Evolutionary conservation across 2,329 filamentous ascomycete species (phyloP).

Genomic region (Penicillium hesseltinei): DNA sequence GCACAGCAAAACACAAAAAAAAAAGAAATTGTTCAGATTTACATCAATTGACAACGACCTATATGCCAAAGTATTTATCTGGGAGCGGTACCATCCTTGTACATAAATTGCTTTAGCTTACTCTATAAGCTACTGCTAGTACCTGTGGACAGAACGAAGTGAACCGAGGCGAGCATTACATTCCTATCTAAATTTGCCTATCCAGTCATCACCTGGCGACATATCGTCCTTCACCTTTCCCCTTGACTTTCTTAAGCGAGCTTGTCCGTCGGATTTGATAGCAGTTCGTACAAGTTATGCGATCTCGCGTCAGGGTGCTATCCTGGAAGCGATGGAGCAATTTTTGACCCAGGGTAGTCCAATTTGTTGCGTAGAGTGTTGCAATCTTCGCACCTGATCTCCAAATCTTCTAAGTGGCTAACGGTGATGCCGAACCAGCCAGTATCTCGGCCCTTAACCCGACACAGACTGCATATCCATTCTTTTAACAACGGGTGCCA

Average conservation of each 20-base stretch:
- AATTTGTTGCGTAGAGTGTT: fast-evolving
- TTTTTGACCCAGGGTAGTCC: background rate
- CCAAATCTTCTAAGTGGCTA: background rate
- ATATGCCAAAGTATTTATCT: background rate
- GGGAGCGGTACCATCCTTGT: no score
- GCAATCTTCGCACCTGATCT: background rate
- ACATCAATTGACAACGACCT: background rate
- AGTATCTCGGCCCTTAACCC: fast-evolving
- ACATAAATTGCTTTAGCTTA: no score
- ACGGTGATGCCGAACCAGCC: background rate
- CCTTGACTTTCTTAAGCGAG: no score
- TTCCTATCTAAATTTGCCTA: no score
- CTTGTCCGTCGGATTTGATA: background rate
- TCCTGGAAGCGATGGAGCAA: background rate
- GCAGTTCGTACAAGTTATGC: background rate
- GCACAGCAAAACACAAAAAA: background rate
- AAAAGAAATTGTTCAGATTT: background rate
- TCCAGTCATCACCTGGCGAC: no score
- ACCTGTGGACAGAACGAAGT: no score
- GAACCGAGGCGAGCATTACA: no score
- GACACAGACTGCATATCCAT: background rate
- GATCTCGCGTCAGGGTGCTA: fast-evolving
- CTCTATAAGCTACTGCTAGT: no score
- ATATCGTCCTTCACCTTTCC: no score
- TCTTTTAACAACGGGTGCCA: background rate